Evolutionary conservation across 306 rosid genomes (phyloP).

Genomic region (Urtica urens): DNA sequence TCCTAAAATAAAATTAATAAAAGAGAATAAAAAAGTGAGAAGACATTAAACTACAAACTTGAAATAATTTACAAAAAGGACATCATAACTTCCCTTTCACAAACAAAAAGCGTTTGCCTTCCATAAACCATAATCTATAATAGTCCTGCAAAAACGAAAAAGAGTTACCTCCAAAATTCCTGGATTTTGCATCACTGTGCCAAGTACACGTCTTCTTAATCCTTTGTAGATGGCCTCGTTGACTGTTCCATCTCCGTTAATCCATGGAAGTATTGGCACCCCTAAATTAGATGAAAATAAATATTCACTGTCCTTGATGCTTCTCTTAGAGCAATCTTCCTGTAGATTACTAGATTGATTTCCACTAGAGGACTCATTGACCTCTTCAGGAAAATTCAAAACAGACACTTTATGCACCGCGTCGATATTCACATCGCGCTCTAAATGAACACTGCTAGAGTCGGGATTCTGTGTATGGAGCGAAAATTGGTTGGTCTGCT

Average conservation of each 20-base stretch:
- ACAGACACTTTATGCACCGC: conserved; percentile 70
- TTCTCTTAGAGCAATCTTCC: conserved; percentile 22
- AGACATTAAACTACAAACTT: background rate
- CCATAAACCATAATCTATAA: background rate
- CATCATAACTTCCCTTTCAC: background rate
- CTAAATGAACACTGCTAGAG: conserved; percentile 16
- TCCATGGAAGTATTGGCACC: conserved; percentile 85
- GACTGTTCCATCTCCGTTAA: conserved; percentile 82
- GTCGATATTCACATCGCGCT: conserved; percentile 25
- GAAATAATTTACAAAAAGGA: conserved; percentile 5
- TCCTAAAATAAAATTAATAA: conserved; percentile 35
- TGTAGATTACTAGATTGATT: conserved; percentile 24
- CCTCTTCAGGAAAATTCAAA: conserved; percentile 56
- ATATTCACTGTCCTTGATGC: conserved; percentile 24
- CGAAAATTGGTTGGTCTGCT: conserved; percentile 18
- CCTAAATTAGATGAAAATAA: conserved; percentile 29
- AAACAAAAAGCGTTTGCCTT: background rate
- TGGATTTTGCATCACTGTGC: conserved; percentile 93
- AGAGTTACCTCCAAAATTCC: conserved; percentile 74
- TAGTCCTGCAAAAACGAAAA: conserved; percentile 8
- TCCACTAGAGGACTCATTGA: conserved; percentile 21
- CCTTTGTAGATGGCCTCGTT: conserved; percentile 70
- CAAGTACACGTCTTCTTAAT: conserved; percentile 63
- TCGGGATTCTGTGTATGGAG: conserved; percentile 14
- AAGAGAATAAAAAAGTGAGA: conserved; percentile 20